Evolutionary conservation across 495 filamentous ascomycete species (phyloP).

Genomic region (Xylaria castorea): DNA sequence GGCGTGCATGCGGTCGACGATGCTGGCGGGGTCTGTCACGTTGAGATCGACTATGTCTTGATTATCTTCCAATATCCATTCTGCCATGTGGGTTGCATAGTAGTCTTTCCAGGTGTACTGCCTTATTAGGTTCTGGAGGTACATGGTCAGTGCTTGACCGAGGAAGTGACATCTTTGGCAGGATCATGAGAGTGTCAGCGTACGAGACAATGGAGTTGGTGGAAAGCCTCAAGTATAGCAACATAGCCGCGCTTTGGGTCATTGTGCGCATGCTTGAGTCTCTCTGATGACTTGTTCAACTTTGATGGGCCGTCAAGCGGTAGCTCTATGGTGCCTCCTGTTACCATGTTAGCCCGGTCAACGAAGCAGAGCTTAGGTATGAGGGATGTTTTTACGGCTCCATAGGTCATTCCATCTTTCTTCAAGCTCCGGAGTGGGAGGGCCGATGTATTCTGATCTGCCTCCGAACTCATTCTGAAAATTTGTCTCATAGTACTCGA

Average conservation of each 20-base stretch:
- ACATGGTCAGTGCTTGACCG: background rate
- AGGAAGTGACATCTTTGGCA: background rate
- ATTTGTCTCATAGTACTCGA: slow-evolving; percentile 13
- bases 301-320: slow-evolving; percentile 4
- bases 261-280: background rate
- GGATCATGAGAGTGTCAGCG: background rate
- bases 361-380: background rate
- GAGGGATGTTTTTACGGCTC: slow-evolving; percentile 6
- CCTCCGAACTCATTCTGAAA: slow-evolving; percentile 17
- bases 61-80: background rate
- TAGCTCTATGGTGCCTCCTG: slow-evolving; percentile 13
- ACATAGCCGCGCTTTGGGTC: slow-evolving; percentile 18
- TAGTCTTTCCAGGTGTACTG: slow-evolving; percentile 35
- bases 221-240: slow-evolving; percentile 24
- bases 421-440: slow-evolving; percentile 24
- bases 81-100: slow-evolving; percentile 14
- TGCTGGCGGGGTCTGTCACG: background rate
- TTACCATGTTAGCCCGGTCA: background rate
- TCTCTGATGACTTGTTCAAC: slow-evolving; percentile 15
- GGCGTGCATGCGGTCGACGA: slow-evolving; percentile 32
- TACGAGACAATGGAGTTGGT: slow-evolving; percentile 28
- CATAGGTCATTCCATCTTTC: slow-evolving; percentile 19
- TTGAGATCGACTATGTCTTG: slow-evolving; percentile 9
- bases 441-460: slow-evolving; percentile 4
- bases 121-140: slow-evolving; percentile 35